Conservation (phyloP, 257 asterid species). For the Nicotiana tabacum region DNA sequence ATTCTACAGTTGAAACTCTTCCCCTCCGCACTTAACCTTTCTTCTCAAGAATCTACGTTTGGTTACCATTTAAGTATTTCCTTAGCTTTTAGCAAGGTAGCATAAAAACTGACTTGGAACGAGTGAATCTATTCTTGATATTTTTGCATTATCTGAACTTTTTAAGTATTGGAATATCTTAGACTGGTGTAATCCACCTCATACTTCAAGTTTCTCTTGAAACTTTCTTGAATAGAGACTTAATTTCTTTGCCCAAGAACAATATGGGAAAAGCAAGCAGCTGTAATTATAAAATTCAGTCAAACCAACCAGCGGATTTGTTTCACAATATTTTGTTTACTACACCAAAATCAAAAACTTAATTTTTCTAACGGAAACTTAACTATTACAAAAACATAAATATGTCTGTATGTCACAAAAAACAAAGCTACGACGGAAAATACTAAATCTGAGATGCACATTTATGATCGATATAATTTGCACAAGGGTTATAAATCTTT, state of each 20-base stretch:
- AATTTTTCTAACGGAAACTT: no score
- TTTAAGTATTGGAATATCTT: not conserved
- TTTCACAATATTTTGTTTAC: no score
- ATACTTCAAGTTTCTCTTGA: not conserved
- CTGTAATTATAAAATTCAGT: no score
- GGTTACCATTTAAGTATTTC: not conserved
- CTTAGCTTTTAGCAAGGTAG: not conserved
- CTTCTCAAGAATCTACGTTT: not conserved
- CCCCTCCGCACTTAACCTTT: not conserved
- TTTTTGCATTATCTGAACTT: not conserved
- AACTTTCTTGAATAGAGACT: not conserved
- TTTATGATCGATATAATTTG: no score
- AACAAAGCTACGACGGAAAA: no score
- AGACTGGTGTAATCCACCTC: not conserved
- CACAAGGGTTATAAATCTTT: no score
- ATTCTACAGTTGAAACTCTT: not conserved
- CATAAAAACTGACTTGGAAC: not conserved
- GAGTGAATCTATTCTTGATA: conserved; percentile 9
- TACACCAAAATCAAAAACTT: no score
- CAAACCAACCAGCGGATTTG: no score
- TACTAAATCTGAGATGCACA: no score
- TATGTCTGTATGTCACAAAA: no score
- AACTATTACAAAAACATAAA: no score
- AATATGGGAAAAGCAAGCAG: not conserved
- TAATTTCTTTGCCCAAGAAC: not conserved